Conservation (phyloP, 495 filamentous ascomycete genomes). For the Copromyces sp. region DNA sequence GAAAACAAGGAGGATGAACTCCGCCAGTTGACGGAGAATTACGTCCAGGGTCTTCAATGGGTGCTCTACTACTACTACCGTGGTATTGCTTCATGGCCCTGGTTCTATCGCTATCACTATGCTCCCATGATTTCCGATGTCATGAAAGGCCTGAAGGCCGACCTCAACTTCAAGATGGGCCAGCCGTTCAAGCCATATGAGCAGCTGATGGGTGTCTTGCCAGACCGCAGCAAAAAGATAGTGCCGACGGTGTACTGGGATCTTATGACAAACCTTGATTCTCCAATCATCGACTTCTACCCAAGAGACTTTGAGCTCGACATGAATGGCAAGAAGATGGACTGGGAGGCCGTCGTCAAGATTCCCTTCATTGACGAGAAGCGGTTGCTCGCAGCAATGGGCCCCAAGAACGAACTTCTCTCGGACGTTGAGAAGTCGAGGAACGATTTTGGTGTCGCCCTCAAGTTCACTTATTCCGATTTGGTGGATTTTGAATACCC, state of each 20-base stretch:
- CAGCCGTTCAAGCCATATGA: constrained; percentile 92
- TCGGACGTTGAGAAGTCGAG: constrained; percentile 64
- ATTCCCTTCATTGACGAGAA: constrained; percentile 97
- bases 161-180: constrained; percentile 86
- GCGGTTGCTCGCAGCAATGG: constrained; percentile 75
- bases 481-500: constrained; percentile 70
- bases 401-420: constrained; percentile 65
- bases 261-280: constrained; percentile 81
- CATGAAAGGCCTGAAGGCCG: constrained; percentile 72
- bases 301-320: constrained; percentile 95
- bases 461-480: constrained; percentile 84
- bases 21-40: constrained; percentile 81
- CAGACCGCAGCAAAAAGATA: constrained; percentile 92
- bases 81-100: constrained; percentile 95
- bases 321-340: constrained; percentile 99
- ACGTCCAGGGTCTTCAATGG: constrained; percentile 97
- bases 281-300: constrained; percentile 98
- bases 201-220: constrained; percentile 96
- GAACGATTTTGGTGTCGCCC: constrained; percentile 81
- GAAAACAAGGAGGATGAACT: constrained; percentile 69
- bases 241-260: constrained; percentile 81
- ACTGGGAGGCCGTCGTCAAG: constrained; percentile 98
- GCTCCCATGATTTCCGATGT: constrained; percentile 89
- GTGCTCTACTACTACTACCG: constrained; percentile 97
- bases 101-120: constrained; percentile 96